Evolutionary conservation across 768 basidiomycete species (phyloP).

Genomic region (Sutorius australiensis): DNA sequence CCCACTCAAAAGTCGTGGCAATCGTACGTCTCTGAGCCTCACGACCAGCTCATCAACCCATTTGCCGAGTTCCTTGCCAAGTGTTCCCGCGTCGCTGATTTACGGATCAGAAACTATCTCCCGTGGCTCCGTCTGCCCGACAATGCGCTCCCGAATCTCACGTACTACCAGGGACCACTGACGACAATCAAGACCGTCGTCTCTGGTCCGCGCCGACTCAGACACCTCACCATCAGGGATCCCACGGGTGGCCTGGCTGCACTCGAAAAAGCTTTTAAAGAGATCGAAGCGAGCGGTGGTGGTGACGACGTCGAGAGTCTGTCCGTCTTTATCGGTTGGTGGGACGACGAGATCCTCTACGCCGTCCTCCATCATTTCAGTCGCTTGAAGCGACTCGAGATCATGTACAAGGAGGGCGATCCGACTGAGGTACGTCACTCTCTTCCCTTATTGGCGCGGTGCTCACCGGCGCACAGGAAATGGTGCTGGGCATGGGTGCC

Average conservation of each 20-base stretch:
- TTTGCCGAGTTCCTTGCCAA: constrained; percentile 23
- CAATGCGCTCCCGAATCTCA: constrained; percentile 17
- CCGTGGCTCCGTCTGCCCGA: constrained; percentile 24
- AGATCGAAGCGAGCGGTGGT: constrained; percentile 17
- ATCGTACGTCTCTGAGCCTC: constrained; percentile 24
- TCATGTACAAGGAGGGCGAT: constrained; percentile 36
- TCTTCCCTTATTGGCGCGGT: background rate
- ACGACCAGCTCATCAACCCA: constrained; percentile 26
- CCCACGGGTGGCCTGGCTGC: constrained; percentile 17
- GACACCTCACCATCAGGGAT: constrained; percentile 25
- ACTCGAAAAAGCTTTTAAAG: constrained; percentile 26
- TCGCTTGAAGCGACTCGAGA: constrained; percentile 35
- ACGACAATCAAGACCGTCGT: constrained; percentile 27
- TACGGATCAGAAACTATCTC: constrained; percentile 26
- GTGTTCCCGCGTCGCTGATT: constrained; percentile 20
- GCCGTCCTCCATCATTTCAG: constrained; percentile 39
- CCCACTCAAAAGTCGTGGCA: constrained; percentile 31
- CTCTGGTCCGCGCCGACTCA: constrained; percentile 14
- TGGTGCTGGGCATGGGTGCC: constrained; percentile 41
- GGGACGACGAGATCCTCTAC: constrained; percentile 46
- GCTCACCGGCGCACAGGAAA: constrained; percentile 26
- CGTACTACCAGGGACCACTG: constrained; percentile 24
- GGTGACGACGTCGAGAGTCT: constrained; percentile 28
- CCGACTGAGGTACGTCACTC: constrained; percentile 39
- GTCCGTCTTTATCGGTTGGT: constrained; percentile 36